Percentiles rank a stretch among this genome's conserved stretches.
phyloP scores from a whole-genome alignment of 371 early-diverging fungal species.

The Haplosporangium sp. region DNA sequence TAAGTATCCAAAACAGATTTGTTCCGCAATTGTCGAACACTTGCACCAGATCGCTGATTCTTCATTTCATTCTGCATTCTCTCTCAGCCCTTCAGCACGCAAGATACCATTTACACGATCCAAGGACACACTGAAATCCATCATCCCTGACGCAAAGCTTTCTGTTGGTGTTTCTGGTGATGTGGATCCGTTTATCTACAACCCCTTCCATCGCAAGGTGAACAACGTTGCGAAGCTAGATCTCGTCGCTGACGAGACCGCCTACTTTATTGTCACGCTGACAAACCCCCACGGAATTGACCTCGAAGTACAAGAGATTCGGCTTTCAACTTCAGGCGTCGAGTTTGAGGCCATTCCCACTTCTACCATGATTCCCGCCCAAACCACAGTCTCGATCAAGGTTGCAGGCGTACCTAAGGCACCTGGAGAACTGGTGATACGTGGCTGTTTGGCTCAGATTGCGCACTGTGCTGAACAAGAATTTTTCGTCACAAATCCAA shows the following conservation, averaged over 20 bases:
- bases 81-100: constrained; percentile 54
- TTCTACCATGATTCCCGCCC: constrained; percentile 75
- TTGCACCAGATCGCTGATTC: background rate
- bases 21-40: background rate
- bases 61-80: constrained; percentile 2
- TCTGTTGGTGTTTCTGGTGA: constrained; percentile 34
- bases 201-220: constrained; percentile 69
- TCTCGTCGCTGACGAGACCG: constrained; percentile 74
- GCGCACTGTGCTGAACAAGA: constrained; percentile 80
- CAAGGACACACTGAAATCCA: constrained; percentile 48
- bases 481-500: constrained; percentile 60
- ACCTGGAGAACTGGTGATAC: constrained; percentile 69
- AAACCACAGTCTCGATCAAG: constrained; percentile 65
- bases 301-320: constrained; percentile 75
- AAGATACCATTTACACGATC: constrained; percentile 53
- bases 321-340: constrained; percentile 72
- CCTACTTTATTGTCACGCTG: constrained; percentile 75
- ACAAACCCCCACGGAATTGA: constrained; percentile 86
- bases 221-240: constrained; percentile 46
- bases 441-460: constrained; percentile 77
- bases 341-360: constrained; percentile 68
- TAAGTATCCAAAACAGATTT: no score
- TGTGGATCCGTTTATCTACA: constrained; percentile 80
- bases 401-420: constrained; percentile 73
- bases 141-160: constrained; percentile 38